Conservation (phyloP, 495 filamentous ascomycete species). For the Staphylotrichum longicolle region DNA sequence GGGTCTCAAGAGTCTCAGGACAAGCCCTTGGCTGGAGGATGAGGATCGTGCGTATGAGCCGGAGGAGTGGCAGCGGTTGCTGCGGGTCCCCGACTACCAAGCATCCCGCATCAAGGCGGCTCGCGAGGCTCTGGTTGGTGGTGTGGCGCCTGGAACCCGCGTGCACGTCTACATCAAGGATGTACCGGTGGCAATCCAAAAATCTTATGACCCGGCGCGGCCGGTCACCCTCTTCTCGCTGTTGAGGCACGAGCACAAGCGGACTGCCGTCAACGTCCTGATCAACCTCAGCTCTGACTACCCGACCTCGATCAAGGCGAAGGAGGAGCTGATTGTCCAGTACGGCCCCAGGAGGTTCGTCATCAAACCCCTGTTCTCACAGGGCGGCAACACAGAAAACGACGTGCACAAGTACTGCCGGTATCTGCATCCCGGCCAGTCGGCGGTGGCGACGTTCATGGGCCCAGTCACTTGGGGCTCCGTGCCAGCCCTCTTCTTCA, state of each 20-base stretch:
- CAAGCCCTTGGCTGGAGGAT: constrained; percentile 80
- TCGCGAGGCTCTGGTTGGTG: constrained; percentile 79
- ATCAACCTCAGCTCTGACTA: constrained; percentile 73
- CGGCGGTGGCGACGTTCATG: constrained; percentile 86
- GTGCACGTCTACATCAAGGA: constrained; percentile 77
- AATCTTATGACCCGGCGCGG: constrained; percentile 51
- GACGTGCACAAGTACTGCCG: constrained; percentile 96
- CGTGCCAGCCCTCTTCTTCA: constrained; percentile 85
- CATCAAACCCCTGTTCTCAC: constrained; percentile 87
- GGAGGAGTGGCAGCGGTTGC: constrained; percentile 80
- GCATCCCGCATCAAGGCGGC: constrained; percentile 69
- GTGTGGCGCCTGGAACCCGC: constrained; percentile 75
- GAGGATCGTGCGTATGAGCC: constrained; percentile 85
- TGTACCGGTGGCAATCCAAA: constrained; percentile 60
- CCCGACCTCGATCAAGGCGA: constrained; percentile 74
- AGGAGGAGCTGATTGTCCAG: constrained; percentile 85
- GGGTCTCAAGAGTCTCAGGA: constrained; percentile 84
- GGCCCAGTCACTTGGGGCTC: constrained; percentile 90
- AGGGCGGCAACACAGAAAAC: constrained; percentile 80
- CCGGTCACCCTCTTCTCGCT: constrained; percentile 78
- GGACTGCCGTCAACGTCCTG: constrained; percentile 79
- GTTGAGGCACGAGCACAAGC: constrained; percentile 91
- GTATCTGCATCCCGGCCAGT: constrained; percentile 85
- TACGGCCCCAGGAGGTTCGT: constrained; percentile 81
- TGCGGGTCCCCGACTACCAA: constrained; percentile 81